Percentiles rank a stretch among this genome's conserved stretches.
Evolutionary conservation across 768 basidiomycete species (phyloP).

Genomic region (Dioszegia aurantiaca): DNA sequence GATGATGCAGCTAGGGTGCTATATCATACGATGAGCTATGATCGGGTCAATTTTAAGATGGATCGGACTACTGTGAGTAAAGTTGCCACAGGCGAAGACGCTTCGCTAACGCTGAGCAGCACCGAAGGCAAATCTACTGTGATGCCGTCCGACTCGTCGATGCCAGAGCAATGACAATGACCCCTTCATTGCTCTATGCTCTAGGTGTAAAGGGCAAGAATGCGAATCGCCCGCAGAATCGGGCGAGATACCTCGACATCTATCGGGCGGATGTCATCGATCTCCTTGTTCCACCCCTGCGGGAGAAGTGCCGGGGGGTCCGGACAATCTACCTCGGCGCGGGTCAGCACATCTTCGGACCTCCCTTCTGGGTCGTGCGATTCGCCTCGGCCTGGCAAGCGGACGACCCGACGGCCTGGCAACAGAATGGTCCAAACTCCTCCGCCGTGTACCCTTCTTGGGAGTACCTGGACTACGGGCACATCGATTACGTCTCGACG

Average conservation of each 20-base stretch:
- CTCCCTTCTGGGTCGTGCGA: too few species aligned
- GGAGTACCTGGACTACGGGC: neutral
- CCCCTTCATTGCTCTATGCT: neutral
- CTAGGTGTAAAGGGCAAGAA: neutral
- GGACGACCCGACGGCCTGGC: too few species aligned
- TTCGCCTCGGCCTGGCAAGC: too few species aligned
- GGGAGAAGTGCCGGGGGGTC: neutral
- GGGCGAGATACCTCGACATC: neutral
- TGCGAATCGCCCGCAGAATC: neutral
- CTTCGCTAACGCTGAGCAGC: neutral
- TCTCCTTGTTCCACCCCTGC: neutral
- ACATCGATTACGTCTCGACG: neutral
- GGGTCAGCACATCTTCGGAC: neutral
- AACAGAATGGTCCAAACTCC: too few species aligned
- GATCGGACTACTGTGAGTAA: neutral
- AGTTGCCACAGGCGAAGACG: neutral
- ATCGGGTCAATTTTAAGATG: neutral
- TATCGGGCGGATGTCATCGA: neutral
- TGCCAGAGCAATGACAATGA: neutral
- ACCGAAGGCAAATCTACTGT: neutral
- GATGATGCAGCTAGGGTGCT: neutral
- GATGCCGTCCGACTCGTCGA: neutral
- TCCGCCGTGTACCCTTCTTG: too few species aligned
- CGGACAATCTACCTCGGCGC: neutral
- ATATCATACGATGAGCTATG: neutral